Base-by-base conservation (phyloP, 1,284 basidiomycete species). In the Cerioporus squamosus region DNA sequence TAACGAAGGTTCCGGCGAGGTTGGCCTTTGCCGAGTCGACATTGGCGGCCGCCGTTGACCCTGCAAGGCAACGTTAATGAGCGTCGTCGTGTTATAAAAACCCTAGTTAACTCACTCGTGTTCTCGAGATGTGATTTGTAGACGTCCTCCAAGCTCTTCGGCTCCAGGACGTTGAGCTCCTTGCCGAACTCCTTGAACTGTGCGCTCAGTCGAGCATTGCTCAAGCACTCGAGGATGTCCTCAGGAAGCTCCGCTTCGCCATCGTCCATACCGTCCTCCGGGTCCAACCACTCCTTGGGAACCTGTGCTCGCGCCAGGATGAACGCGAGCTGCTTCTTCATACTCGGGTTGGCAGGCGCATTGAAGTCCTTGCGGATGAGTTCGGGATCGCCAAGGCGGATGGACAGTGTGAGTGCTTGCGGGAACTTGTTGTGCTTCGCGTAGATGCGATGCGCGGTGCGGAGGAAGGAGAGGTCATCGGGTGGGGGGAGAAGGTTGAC, bases 101-200 rank as follows among this genome's bases (percentile, higher is more conserved):
- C 36, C 46, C 31, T 18, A 29, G 14, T 45, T 6, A 42, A 78
- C 83, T 68, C 72, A 88, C 93, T 81, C 2, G 91, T 88, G 68
- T 91, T 94, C 72, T 99, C 97, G 20, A 99, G 81, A 77, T 99
- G 96, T 7, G 90, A 88, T 76, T 99, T 99, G 81, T 99, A 99
- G 31, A 99, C 94, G 73, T 99, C 97, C 71, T 99, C 97, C 54
- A 98, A 79, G 51, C 88, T 91, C 79, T 94, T 95, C 6, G 97
- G 85, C 46, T 98, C 97, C 7, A 83, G 79, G 4, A 98, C 96
- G 51, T 90, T 95, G 55, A 99, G 82, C 74, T 98, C 97, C 75
- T 96, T 97, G 39, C 95, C 97, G 69, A 98, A 99, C 26, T 88
- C 87, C 53, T 87, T 87, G 83, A 99, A 98, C 71, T 91, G 88